phyloP scores from a whole-genome alignment of 2,329 filamentous ascomycete species.

The Colletotrichum phormii region DNA sequence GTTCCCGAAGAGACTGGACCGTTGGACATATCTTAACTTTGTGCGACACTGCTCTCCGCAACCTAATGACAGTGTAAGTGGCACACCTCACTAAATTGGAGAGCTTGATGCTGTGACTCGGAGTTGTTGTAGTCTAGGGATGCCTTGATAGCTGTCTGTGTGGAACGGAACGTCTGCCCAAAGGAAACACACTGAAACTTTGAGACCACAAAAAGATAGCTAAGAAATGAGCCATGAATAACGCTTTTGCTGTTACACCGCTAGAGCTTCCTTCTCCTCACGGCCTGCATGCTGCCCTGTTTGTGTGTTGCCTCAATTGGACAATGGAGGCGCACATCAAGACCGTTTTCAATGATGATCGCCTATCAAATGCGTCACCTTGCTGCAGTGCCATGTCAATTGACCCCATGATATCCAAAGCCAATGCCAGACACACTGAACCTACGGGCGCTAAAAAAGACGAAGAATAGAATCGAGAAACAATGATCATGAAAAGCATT shows the following conservation, averaged over 20 bases:
- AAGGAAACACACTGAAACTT: background rate
- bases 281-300: background rate
- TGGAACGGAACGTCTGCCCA: background rate
- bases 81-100: background rate
- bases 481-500: background rate
- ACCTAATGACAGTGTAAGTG: background rate
- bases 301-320: slow-evolving; percentile 1
- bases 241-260: background rate
- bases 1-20: background rate
- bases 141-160: background rate
- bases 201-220: background rate
- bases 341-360: slow-evolving; percentile 11
- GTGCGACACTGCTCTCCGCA: background rate
- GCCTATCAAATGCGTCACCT: slow-evolving; percentile 9
- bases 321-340: slow-evolving; percentile 5
- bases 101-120: background rate
- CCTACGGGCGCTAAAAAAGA: background rate
- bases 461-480: background rate
- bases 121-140: background rate
- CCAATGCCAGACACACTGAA: background rate
- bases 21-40: background rate
- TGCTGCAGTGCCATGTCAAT: background rate
- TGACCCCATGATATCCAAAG: background rate
- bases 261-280: slow-evolving; percentile 11
- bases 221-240: background rate